These are phyloP conservation scores for Crotalaria pallida DNA, from an alignment of 306 rosid species.

Conservation along the genomic window DNA sequence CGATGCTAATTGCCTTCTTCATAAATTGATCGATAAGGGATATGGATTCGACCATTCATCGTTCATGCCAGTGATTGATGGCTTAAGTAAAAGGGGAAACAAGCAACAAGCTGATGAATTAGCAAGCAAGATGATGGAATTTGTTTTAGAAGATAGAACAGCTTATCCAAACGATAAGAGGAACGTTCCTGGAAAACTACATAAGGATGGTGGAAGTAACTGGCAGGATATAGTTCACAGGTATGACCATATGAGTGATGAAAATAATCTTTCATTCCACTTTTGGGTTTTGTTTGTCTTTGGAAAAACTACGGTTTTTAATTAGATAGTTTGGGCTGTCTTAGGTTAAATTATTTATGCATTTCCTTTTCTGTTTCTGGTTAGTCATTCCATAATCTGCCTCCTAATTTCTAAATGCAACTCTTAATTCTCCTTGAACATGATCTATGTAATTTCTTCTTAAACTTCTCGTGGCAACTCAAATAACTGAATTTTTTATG, in stretches of 20 bases:
- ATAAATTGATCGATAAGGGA: constrained; percentile 54
- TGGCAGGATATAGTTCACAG: constrained; percentile 82
- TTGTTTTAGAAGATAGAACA: constrained; percentile 52
- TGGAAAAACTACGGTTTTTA: not conserved
- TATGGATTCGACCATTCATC: constrained; percentile 66
- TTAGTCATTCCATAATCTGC: constrained; percentile 10
- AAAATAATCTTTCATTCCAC: not conserved
- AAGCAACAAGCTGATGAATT: constrained; percentile 71
- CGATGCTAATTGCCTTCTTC: constrained; percentile 63
- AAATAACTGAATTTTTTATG: not conserved
- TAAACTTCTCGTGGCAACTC: not conserved
- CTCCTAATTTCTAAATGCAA: constrained; percentile 1
- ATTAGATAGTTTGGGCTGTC: not conserved
- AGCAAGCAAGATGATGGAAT: constrained; percentile 71
- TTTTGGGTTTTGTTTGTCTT: constrained; percentile 8
- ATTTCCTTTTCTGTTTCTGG: not conserved
- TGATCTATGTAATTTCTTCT: constrained; percentile 12
- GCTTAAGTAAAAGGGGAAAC: constrained; percentile 67
- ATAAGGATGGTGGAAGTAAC: constrained; percentile 36
- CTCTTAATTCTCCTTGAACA: not conserved
- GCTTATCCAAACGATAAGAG: constrained; percentile 25
- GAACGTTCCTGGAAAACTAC: constrained; percentile 29
- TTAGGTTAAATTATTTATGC: not conserved
- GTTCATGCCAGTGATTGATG: constrained; percentile 78
- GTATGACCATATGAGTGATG: constrained; percentile 45